Percentiles rank a stretch among this genome's conserved stretches.
phyloP scores from a whole-genome alignment of 169 alveolate species.

The Ichthyophthirius multifiliis region DNA sequence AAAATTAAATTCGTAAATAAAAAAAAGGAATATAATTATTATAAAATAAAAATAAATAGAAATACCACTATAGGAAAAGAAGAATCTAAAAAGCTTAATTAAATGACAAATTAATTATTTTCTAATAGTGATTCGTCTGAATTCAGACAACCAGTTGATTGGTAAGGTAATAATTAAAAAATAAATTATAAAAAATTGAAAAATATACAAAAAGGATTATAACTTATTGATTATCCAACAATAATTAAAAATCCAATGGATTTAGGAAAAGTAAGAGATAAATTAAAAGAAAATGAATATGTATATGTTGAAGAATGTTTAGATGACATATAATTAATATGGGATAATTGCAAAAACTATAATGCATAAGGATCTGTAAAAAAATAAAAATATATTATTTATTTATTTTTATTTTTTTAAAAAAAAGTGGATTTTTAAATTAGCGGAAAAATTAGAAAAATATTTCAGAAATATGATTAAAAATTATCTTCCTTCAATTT shows the following conservation, averaged over 20 bases:
- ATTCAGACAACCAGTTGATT: slow-evolving; percentile 65
- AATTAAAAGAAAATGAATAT: slow-evolving; percentile 42
- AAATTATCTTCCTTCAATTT: slow-evolving; percentile 24
- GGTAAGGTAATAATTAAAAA: neutral
- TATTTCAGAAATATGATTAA: slow-evolving; percentile 25
- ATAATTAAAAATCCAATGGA: slow-evolving; percentile 61
- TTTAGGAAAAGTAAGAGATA: slow-evolving; percentile 35
- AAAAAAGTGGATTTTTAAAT: slow-evolving; percentile 37
- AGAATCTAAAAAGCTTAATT: slow-evolving; percentile 3
- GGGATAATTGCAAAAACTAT: slow-evolving; percentile 69
- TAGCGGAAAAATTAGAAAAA: slow-evolving; percentile 39
- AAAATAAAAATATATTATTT: neutral
- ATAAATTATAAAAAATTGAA: neutral
- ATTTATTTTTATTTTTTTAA: neutral
- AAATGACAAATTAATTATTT: slow-evolving; percentile 29
- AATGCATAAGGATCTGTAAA: slow-evolving; percentile 39
- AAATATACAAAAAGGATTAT: slow-evolving; percentile 16
- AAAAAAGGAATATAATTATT: too few relatives aligned
- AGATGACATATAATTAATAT: slow-evolving; percentile 58
- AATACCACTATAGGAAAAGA: slow-evolving; percentile 15
- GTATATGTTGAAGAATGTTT: slow-evolving; percentile 48
- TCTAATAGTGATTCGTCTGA: slow-evolving; percentile 45
- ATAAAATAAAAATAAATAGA: too few relatives aligned
- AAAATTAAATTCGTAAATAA: too few relatives aligned
- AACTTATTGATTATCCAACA: slow-evolving; percentile 51